Percentiles rank a stretch among this genome's conserved stretches.
These are phyloP conservation scores for Strobilomyces dryophilus DNA, from an alignment of 768 basidiomycete species.

Conservation along the genomic window DNA sequence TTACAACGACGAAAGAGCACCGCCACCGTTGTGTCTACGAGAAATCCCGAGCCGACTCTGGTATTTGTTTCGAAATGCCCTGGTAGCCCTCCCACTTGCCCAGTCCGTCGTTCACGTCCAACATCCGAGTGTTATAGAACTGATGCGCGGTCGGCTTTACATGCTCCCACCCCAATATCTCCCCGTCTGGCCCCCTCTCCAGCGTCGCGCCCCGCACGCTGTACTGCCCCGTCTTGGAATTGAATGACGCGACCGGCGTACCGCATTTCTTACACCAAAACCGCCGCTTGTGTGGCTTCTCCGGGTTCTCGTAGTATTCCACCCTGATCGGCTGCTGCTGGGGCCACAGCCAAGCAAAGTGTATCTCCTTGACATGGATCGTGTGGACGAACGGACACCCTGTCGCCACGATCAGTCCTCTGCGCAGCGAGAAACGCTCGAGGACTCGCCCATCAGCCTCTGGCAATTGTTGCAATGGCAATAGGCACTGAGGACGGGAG, in stretches of 20 bases:
- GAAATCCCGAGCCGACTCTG: slow-evolving; percentile 9
- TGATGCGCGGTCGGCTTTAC: slow-evolving; percentile 59
- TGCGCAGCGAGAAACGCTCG: not conserved
- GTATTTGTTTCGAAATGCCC: slow-evolving; percentile 38
- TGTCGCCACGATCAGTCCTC: slow-evolving; percentile 3
- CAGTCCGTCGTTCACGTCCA: slow-evolving; percentile 53
- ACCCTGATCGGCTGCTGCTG: slow-evolving; percentile 21
- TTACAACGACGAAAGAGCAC: not conserved
- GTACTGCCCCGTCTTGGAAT: slow-evolving; percentile 43
- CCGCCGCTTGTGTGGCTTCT: slow-evolving; percentile 57
- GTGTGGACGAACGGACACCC: slow-evolving; percentile 58
- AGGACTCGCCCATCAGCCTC: slow-evolving; percentile 45
- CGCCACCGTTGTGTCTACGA: slow-evolving; percentile 19
- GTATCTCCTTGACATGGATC: slow-evolving; percentile 47
- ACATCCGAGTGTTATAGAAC: slow-evolving; percentile 60
- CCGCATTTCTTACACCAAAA: slow-evolving; percentile 64
- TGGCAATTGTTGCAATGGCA: slow-evolving; percentile 75
- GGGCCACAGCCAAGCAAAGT: slow-evolving; percentile 48
- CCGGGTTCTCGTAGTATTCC: slow-evolving; percentile 44
- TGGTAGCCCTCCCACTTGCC: slow-evolving; percentile 69
- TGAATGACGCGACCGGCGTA: slow-evolving; percentile 46
- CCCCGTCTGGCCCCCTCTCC: slow-evolving; percentile 48
- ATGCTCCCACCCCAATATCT: slow-evolving; percentile 48
- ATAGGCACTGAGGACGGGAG: slow-evolving; percentile 53
- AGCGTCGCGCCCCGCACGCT: slow-evolving; percentile 59